Percentiles rank a stretch among this genome's conserved stretches.
Conservation (phyloP, 768 basidiomycete species). For the Phylloporus arenicola region DNA sequence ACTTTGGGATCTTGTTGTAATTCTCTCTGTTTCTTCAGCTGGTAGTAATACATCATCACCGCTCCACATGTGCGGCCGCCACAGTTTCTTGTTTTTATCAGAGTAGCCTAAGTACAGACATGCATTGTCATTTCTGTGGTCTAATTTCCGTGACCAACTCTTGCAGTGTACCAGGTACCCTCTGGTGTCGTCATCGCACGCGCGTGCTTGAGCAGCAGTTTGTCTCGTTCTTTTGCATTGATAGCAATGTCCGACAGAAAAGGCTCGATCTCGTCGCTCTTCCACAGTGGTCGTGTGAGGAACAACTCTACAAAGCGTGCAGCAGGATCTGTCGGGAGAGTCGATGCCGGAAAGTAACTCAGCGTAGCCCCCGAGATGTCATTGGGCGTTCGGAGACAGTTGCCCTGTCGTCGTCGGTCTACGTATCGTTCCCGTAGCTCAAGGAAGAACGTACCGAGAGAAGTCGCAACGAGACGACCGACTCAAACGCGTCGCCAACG, state of each 20-base stretch:
- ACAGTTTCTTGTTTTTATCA: too few relatives aligned
- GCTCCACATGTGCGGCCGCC: background rate
- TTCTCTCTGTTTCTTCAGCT: background rate
- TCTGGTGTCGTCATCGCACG: constrained; percentile 65
- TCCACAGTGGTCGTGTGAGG: constrained; percentile 72
- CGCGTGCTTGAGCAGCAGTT: constrained; percentile 80
- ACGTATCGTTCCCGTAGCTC: background rate
- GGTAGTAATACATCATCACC: background rate
- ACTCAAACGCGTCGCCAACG: constrained; percentile 76
- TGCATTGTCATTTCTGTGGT: background rate
- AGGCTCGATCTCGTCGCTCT: constrained; percentile 69
- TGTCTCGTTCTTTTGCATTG: constrained; percentile 84
- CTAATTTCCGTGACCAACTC: constrained; percentile 55
- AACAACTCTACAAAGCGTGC: constrained; percentile 87
- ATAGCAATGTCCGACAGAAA: constrained; percentile 80
- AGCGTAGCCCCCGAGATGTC: constrained; percentile 37
- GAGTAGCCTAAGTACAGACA: background rate
- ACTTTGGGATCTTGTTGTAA: background rate
- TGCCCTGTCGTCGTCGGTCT: constrained; percentile 53
- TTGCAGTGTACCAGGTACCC: constrained; percentile 70
- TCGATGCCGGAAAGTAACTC: constrained; percentile 70
- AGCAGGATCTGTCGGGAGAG: constrained; percentile 71
- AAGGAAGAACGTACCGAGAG: constrained; percentile 50
- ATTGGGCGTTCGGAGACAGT: constrained; percentile 51
- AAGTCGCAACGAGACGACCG: constrained; percentile 52